Evolutionary conservation across 495 filamentous ascomycete genomes (phyloP).

Genomic region (Aspergillus sclerotiicarbonarius): DNA sequence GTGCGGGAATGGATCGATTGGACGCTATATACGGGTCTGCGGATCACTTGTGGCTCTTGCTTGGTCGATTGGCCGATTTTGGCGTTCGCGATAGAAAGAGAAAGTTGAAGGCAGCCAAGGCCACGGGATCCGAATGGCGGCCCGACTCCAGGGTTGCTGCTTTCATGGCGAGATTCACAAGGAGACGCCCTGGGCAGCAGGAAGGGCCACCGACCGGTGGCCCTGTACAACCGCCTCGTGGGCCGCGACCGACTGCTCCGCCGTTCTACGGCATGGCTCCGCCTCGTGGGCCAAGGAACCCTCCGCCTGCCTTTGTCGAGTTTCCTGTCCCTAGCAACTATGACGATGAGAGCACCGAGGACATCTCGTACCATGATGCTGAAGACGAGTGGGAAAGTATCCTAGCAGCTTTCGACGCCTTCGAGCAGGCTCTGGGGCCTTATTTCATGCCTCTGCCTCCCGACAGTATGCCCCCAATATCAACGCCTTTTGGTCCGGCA

Average conservation of each 20-base stretch:
- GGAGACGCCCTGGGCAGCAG: slow-evolving; percentile 27
- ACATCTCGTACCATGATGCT: slow-evolving; percentile 64
- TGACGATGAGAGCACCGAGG: slow-evolving; percentile 51
- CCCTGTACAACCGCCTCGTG: slow-evolving; percentile 15
- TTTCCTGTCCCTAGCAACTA: slow-evolving; percentile 19
- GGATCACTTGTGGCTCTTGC: slow-evolving; percentile 79
- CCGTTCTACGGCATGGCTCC: slow-evolving; percentile 58
- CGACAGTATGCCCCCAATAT: slow-evolving; percentile 61
- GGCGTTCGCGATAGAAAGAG: slow-evolving; percentile 72
- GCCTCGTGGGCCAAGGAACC: slow-evolving; percentile 31
- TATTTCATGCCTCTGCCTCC: slow-evolving; percentile 76
- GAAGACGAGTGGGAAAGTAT: slow-evolving; percentile 80
- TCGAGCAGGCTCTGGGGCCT: slow-evolving; percentile 64
- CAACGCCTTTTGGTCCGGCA: slow-evolving; percentile 79
- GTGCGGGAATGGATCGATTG: slow-evolving; percentile 71
- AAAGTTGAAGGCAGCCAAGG: slow-evolving; percentile 58
- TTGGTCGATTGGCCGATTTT: slow-evolving; percentile 82
- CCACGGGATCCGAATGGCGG: slow-evolving; percentile 55
- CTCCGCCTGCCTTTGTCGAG: slow-evolving; percentile 43
- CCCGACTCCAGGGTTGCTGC: slow-evolving; percentile 51
- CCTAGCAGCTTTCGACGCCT: slow-evolving; percentile 61
- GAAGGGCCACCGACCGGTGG: slow-evolving; percentile 16
- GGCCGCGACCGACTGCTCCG: slow-evolving; percentile 18
- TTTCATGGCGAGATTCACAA: slow-evolving; percentile 42
- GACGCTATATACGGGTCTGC: slow-evolving; percentile 83